Evolutionary conservation across 805 yeast species (phyloP).

Genomic region (Candida caryicola): DNA sequence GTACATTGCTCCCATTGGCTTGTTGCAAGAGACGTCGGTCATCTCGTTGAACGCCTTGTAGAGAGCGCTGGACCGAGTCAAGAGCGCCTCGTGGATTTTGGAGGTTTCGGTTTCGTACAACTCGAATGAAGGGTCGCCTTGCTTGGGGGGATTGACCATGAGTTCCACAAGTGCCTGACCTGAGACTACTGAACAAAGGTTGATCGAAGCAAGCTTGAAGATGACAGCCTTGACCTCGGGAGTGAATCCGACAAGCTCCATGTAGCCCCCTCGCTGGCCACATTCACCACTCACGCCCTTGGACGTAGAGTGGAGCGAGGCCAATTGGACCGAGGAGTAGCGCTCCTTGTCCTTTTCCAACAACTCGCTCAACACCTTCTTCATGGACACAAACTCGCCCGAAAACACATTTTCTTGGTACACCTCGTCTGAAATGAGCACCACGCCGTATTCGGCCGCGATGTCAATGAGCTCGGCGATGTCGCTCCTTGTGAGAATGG

Average conservation of each 20-base stretch:
- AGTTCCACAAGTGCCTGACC: slow-evolving; percentile 93
- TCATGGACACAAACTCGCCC: slow-evolving; percentile 81
- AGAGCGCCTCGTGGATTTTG: slow-evolving; percentile 60
- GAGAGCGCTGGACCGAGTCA: slow-evolving; percentile 59
- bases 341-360: slow-evolving; percentile 50
- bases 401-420: slow-evolving; percentile 89
- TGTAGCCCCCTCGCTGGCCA: slow-evolving; percentile 99
- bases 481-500: slow-evolving; percentile 62
- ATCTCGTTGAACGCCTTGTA: slow-evolving; percentile 69
- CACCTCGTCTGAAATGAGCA: slow-evolving; percentile 94
- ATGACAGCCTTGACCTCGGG: slow-evolving; percentile 67
- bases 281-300: slow-evolving; percentile 98
- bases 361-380: slow-evolving; percentile 68
- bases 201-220: slow-evolving; percentile 83
- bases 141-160: slow-evolving; percentile 87
- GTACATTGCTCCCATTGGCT: slow-evolving; percentile 98
- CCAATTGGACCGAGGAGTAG: slow-evolving; percentile 77
- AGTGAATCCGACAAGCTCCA: slow-evolving; percentile 85
- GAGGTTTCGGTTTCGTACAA: slow-evolving; percentile 60
- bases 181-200: slow-evolving; percentile 89
- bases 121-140: slow-evolving; percentile 73
- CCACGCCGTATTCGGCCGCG: slow-evolving; percentile 82
- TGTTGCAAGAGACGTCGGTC: slow-evolving; percentile 83
- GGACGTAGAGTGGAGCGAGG: slow-evolving; percentile 94
- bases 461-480: slow-evolving; percentile 70